These are phyloP conservation scores for Plectosphaerella cucumerina DNA, from an alignment of 2,329 filamentous ascomycete genomes.

Conservation along the genomic window DNA sequence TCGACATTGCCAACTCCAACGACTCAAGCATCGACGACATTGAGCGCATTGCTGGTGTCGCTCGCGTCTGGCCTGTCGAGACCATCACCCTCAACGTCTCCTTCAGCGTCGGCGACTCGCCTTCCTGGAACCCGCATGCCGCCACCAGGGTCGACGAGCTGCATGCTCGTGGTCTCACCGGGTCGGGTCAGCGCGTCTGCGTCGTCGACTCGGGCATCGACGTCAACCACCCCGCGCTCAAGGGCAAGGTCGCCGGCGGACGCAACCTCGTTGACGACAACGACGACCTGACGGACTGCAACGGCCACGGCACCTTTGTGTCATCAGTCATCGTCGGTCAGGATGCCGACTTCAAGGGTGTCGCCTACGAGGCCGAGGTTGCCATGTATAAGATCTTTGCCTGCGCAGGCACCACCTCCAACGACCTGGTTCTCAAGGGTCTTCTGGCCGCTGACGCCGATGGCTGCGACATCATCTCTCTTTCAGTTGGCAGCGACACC, in stretches of 20 bases:
- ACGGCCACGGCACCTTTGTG: conserved; percentile 16
- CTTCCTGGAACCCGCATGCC: conserved; percentile 14
- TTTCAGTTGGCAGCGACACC: conserved; percentile 12
- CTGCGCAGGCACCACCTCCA: conserved; percentile 10
- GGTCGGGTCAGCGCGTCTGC: conserved; percentile 14
- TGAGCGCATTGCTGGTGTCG: conserved; percentile 3
- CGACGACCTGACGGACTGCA: conserved; percentile 12
- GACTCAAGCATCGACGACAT: conserved; percentile 4
- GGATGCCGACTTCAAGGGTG: conserved; percentile 11
- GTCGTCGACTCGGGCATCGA: conserved; percentile 16
- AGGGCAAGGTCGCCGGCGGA: conserved; percentile 12
- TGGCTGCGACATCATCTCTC: conserved; percentile 15
- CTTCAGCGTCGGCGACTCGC: conserved; percentile 6
- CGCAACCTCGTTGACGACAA: conserved; percentile 13
- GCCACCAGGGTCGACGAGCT: conserved; percentile 12
- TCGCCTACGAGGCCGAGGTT: conserved; percentile 15
- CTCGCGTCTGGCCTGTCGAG: conserved; percentile 6
- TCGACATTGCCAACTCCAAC: conserved; percentile 7
- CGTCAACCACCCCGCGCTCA: conserved; percentile 10
- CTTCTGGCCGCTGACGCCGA: conserved; percentile 16
- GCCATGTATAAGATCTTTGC: conserved; percentile 21
- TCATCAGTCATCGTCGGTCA: conserved; percentile 9
- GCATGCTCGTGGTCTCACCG: conserved; percentile 13
- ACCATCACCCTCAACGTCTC: conserved; percentile 12
- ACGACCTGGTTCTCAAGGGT: conserved; percentile 16